Base-by-base conservation (phyloP, 2,329 filamentous ascomycete genomes). In the Annulohypoxylon truncatum region DNA sequence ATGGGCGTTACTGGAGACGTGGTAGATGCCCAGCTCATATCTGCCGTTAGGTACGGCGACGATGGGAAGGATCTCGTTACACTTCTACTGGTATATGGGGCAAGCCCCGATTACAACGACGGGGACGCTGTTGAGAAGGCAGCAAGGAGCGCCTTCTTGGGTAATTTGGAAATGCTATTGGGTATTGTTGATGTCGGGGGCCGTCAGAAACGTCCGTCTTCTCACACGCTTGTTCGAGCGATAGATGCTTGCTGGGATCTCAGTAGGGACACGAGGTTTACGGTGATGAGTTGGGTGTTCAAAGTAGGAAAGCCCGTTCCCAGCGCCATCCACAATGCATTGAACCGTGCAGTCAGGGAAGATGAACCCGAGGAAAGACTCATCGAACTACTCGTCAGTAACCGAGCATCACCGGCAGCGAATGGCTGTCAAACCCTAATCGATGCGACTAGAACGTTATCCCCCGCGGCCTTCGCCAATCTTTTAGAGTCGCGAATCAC, bases 51-150 rank as follows among this genome's bases (percentile, higher is more conserved):
- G 40, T 87, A 82, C 55, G 84, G 85, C 0, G 81, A 84, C 26
- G 79, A 80, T 1, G 85, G 82, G 1, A 79, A 81, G 26, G 78
- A 79, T 4, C 75, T 88, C 12, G 79, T 89, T 29, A 77, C 76
- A 26, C 80, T 88, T 8, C 72, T 90, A 15, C 76, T 89, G 6
- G 67, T 74, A 0, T 80, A 83, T 29, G 86, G 87, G 0, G 87
- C 87, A 2, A 84, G 84, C 56, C 82, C 85, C 0, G 84, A 89
- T 70, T 84, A 84, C 72, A 83, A 83, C 18, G 79, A 82, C 8
- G 86, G 86, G 1, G 85, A 88, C 56, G 83, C 85, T 3, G 80
- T 89, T 3, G 84, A 86, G 68, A 83, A 84, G 9, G 85, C 86
- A 0, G 83, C 84, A 0, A 79, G 82, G 33, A 85, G 83, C 63